These are phyloP conservation scores for Pseudogymnoascus sp. DNA, from an alignment of 2,329 filamentous ascomycete species.

Conservation along the genomic window DNA sequence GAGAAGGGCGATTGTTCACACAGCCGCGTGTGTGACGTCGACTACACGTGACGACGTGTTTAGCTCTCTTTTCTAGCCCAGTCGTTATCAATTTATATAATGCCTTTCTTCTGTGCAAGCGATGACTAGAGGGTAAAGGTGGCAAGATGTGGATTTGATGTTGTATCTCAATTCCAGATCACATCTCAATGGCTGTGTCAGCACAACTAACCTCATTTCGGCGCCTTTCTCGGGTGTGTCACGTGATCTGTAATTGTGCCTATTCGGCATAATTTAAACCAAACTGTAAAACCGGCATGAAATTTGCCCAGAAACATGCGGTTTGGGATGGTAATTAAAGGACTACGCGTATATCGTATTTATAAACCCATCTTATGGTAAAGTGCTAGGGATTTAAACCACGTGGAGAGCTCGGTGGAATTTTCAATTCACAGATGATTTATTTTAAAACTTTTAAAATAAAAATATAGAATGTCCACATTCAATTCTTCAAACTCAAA, in stretches of 20 bases:
- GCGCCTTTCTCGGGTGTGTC: neutral
- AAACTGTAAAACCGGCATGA: neutral
- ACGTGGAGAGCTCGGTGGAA: neutral
- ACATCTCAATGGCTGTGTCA: neutral
- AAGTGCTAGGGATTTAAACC: neutral
- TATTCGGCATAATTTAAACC: neutral
- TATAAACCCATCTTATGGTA: neutral
- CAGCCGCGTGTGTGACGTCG: neutral
- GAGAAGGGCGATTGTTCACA: neutral
- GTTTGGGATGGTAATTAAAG: neutral
- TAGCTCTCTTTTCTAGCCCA: neutral
- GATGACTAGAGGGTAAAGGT: no score
- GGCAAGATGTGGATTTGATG: neutral
- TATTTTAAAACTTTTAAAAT: neutral
- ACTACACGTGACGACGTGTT: neutral
- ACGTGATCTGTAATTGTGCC: neutral
- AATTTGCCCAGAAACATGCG: neutral
- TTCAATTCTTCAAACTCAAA: constrained; percentile 2
- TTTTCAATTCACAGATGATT: neutral
- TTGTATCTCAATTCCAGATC: neutral
- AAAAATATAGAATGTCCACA: constrained; percentile 3
- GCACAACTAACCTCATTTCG: neutral
- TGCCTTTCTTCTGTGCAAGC: neutral
- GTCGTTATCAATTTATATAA: neutral
- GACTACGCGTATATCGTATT: neutral